A percentile compares a stretch with the other conserved stretches of the same genome.
Conservation (phyloP, 208 protist genomes). For the Trypanosoma mega region DNA sequence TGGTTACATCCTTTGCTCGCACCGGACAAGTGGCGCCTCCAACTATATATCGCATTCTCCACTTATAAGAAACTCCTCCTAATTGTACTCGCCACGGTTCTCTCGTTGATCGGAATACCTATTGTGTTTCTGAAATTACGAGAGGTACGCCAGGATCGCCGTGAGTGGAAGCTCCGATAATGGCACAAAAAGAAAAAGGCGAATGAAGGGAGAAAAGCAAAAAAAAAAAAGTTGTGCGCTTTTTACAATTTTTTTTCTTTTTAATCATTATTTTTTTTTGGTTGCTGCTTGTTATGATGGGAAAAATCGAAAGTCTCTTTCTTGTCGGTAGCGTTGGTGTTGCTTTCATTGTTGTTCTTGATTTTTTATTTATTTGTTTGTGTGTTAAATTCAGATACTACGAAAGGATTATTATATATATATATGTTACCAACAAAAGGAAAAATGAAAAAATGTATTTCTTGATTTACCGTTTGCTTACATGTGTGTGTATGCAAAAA, state of each 20-base stretch:
- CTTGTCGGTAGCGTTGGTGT: too few relatives aligned
- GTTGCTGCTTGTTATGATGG: not conserved
- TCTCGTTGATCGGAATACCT: constrained; percentile 51
- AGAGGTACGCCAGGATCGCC: constrained; percentile 53
- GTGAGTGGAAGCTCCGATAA: constrained; percentile 50
- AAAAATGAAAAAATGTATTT: too few relatives aligned
- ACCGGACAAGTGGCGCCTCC: constrained; percentile 40
- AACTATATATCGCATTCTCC: constrained; percentile 58
- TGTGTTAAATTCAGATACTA: not conserved
- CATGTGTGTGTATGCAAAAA: not conserved
- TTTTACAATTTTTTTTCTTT: not conserved
- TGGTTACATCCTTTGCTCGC: constrained; percentile 32
- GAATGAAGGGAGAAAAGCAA: not conserved
- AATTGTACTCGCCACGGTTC: constrained; percentile 28
- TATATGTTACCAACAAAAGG: too few relatives aligned
- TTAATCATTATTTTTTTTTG: not conserved
- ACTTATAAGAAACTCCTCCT: constrained; percentile 46
- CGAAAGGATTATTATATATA: not conserved
- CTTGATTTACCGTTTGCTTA: not conserved
- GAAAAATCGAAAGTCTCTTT: too few relatives aligned
- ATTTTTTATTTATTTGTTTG: constrained; percentile 1
- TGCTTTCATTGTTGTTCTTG: not conserved
- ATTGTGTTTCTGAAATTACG: constrained; percentile 50
- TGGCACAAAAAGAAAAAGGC: not conserved
- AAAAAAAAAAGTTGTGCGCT: too few relatives aligned